Evolutionary conservation across 1,284 basidiomycete genomes (phyloP).

Genomic region (Schizopora paradoxa): DNA sequence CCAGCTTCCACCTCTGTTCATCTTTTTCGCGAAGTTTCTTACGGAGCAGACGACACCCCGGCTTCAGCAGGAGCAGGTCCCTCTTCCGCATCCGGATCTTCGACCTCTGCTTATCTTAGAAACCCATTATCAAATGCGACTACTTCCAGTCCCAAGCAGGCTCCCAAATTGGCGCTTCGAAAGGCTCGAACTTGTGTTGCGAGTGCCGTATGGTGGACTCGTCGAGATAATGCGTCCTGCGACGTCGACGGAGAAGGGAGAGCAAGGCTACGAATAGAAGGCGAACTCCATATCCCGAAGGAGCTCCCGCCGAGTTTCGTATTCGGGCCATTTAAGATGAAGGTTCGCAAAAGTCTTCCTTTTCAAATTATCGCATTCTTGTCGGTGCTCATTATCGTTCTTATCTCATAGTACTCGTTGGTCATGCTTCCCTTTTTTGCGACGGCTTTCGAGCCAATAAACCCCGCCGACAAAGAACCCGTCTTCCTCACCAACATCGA

Average conservation of each 20-base stretch:
- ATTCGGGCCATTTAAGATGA: slow-evolving; percentile 44
- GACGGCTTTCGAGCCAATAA: slow-evolving; percentile 26
- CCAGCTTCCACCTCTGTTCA: slow-evolving; percentile 37
- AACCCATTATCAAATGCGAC: slow-evolving; percentile 23
- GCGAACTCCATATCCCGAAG: slow-evolving; percentile 44
- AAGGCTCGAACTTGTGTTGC: slow-evolving; percentile 31
- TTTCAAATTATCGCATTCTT: slow-evolving; percentile 21
- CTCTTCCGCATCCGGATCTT: slow-evolving; percentile 1
- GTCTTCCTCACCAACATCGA: slow-evolving; percentile 5
- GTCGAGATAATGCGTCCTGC: slow-evolving; percentile 21
- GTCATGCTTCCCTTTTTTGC: slow-evolving; percentile 39
- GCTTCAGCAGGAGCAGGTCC: slow-evolving; percentile 19
- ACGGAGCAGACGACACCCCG: slow-evolving; percentile 20
- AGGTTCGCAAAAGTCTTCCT: slow-evolving; percentile 28
- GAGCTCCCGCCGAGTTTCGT: slow-evolving; percentile 43
- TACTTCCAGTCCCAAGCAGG: slow-evolving; percentile 2
- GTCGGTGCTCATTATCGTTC: slow-evolving; percentile 24
- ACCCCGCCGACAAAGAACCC: slow-evolving; percentile 30
- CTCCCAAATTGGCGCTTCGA: slow-evolving; percentile 8
- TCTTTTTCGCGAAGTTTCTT: slow-evolving; percentile 40
- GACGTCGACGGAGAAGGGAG: not conserved
- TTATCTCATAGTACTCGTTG: slow-evolving; percentile 34
- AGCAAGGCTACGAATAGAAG: slow-evolving; percentile 36
- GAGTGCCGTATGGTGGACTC: slow-evolving; percentile 43
- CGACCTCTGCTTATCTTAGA: slow-evolving; percentile 2